Evolutionary conservation across 805 yeast genomes (phyloP), one percentile per base, ranked within the genome.

Genomic region (Candida verbasci): DNA sequence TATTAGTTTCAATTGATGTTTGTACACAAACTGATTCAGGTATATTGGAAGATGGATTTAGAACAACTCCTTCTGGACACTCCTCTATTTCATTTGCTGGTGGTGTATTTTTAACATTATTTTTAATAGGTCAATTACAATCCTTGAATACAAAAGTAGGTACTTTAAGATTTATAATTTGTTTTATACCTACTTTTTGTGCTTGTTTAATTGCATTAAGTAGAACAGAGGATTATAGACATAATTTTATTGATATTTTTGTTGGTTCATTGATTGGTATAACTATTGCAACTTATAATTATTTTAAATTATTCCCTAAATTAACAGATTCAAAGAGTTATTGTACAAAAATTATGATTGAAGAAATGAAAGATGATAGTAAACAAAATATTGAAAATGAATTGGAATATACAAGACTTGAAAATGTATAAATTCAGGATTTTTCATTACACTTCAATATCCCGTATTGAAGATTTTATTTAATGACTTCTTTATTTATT

Each of bases 211-310:
- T 91, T 47, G 97, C 97, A 0, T 58, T 86, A 30, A 78, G 93
- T 26, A 74, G 98, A 49, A 86, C 96, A 1, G 82, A 84, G 50
- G 98, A 91, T 60, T 89, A 89, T 60, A 73, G 97, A 55, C 98
- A 91, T 53, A 97, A 91, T 60, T 87, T 86, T 53, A 66, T 85
- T 12, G 98, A 91, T 58, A 82, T 93, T 1, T 48, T 83, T 1
- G 51, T 82, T 11, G 98, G 98, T 3, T 67, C 83, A 20, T 12
- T 67, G 1, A 52, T 91, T 3, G 98, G 98, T 1, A 44, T 62
- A 4, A 40, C 64, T 2, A 59, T 82, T 23, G 91, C 89, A 0
- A 63, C 60, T 57, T 70, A 76, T 70, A 62, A 75, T 17, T 81
- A 80, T 46, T 56, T 70, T 46, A 60, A 82, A 24, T 57, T 70